Base-by-base conservation (phyloP, 2,329 filamentous ascomycete species). In the Dryadomyces quercivorus region DNA sequence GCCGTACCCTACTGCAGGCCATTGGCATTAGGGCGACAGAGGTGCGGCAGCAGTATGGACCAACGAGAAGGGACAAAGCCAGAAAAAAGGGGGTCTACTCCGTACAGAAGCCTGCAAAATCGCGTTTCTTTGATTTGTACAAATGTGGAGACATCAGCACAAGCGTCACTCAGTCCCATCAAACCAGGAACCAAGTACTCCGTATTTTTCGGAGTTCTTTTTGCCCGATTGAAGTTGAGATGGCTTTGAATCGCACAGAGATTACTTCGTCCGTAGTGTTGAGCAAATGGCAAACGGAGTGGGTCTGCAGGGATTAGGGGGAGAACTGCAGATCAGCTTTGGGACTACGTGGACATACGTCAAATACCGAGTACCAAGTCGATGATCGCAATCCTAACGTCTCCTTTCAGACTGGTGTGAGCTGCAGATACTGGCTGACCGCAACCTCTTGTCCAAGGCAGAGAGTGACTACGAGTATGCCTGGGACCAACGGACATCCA, bases 31-130 rank as follows among this genome's bases (percentile, higher is more conserved):
- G 26, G 43, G 42, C 40, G 53, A 49, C 40, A 52, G 44, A 48
- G 49, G 44, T 55, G 53, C 53, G 50, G 53, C 49, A 46, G 21
- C 45, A 42, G 40, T 40, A 8, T 8, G 10, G 36, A 16, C 36
- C 36, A 40, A 40, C 36, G 10, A 40, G 36, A 40, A 40, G 36
- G 10, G 10, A 40, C 4, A 16, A 12, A 16, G 36, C 36, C 36
- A 40, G 36, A 31, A 31, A 31, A 31, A 26, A 18, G 44, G 21
- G 44, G 44, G 26, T 46, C 44, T 20, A 15, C 44, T n/a, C n/a
- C n/a, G n/a, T n/a, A n/a, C n/a, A n/a, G 18, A 7, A 12, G 43
- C 43, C 43, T 21, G 26, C 26, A 31, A 31, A 31, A 31, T 31
- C 26, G 26, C 26, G 26, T 31, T 31, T 31, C 26, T 31, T 8